These are phyloP conservation scores for Vinca minor DNA, from an alignment of 257 asterid species.

Conservation along the genomic window DNA sequence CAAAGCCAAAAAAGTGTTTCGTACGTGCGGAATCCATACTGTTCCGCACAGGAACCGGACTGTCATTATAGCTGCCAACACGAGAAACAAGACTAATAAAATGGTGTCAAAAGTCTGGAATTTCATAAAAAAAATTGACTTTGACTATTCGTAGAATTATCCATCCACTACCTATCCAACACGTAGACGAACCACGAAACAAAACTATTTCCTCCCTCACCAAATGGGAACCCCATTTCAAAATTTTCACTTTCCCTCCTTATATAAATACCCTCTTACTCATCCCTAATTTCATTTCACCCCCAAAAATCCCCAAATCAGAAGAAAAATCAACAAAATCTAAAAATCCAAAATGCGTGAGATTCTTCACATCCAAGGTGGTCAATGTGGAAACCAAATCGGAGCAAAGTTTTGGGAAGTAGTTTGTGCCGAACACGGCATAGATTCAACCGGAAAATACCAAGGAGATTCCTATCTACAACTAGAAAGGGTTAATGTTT, in stretches of 20 bases:
- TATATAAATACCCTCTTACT: background rate
- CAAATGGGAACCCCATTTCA: background rate
- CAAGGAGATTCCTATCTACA: constrained; percentile 45
- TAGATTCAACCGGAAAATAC: constrained; percentile 56
- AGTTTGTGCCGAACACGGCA: constrained; percentile 51
- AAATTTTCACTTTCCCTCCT: constrained; percentile 6
- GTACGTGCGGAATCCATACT: too few relatives aligned
- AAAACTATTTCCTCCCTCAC: background rate
- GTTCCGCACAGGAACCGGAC: too few relatives aligned
- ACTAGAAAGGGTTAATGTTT: constrained; percentile 54
- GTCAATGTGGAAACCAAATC: constrained; percentile 69
- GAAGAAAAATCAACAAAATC: background rate
- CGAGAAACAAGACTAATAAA: too few relatives aligned
- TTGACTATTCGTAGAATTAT: background rate
- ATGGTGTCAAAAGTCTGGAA: too few relatives aligned
- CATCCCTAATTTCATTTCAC: background rate
- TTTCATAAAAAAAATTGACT: background rate
- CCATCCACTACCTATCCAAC: background rate
- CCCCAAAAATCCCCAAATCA: background rate
- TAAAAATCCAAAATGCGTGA: constrained; percentile 41
- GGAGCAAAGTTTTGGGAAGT: constrained; percentile 62
- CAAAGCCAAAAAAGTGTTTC: too few relatives aligned
- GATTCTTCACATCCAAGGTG: constrained; percentile 60
- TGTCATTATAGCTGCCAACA: too few relatives aligned
- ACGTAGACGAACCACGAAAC: background rate